Evolutionary conservation across 805 yeast species (phyloP), one percentile per base, ranked within the genome.

Genomic region (Ogataea paraovalis): DNA sequence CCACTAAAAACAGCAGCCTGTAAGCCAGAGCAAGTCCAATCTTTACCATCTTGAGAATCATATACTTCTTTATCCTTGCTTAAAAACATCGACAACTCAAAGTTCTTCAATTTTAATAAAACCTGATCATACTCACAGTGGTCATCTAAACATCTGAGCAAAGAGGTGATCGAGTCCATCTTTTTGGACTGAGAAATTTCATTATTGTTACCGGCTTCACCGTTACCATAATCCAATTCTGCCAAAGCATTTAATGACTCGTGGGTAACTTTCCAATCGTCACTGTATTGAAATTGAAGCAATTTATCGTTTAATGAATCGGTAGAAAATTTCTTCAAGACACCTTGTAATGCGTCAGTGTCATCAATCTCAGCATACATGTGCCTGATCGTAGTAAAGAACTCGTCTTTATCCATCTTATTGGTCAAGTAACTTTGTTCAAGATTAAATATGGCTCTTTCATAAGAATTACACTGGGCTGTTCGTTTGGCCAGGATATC

Each of bases 321-420:
- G 0, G 85, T 76, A 0, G 96, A 81, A 55, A 87, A 84, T 50
- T 76, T 76, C 49, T 87, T 82, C 47, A 91, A 68, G 4, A 88
- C 80, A 20, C 99, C 99, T 60, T 87, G 91, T 28, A 94, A 72
- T 0, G 96, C 83, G 69, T 94, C 99, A 33, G 83, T 75, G 59
- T 95, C 99, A 57, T 89, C 92, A 42, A 94, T 80, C 48, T 80
- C 85, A 7, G 96, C 84, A 63, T 94, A 94, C 71, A 91, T 86
- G 23, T 76, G 75, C 56, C 88, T 89, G n/a, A 94, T 65, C 4
- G 82, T 73, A 70, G 62, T 20, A 73, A 74, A 57, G 68, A 70
- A 51, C 59, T 71, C 66, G 56, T 66, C 64, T 44, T 73, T 61
- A 18, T 58, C 71, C 52, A 69, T 63, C 30, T 48, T 57, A 41